Evolutionary conservation across 768 basidiomycete genomes (phyloP), one percentile per base, ranked within the genome.

Genomic region (Termitomyces sp.): DNA sequence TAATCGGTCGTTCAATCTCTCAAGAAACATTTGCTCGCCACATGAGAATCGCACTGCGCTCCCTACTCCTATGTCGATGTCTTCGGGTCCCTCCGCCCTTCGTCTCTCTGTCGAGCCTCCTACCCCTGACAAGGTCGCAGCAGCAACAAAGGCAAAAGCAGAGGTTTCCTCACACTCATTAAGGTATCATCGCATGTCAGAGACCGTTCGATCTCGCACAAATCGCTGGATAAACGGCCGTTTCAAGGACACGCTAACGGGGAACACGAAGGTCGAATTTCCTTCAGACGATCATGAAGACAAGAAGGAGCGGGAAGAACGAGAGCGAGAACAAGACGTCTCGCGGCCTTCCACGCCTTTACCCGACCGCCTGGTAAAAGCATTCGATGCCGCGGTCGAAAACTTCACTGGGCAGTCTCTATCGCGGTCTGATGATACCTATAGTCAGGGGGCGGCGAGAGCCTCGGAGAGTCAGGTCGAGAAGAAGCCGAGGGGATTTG

Each of bases 181-280:
- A 16, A 69, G 75, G 33, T 66, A 73, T 35, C 64, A 69, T 39
- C 69, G 70, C 22, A 78, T 79, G 68, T 71, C 79, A 16, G 67
- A 76, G 60, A 85, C 82, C 15, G 69, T 86, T 22, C 79, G 79
- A 20, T 74, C 79, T 63, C 79, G 85, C 36, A 86, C 85, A 40
- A 70, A 69, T 45, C 78, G 77, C 25, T 87, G 82, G 84, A 76
- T 76, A 35, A 80, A 82, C 60, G 79, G 79, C 22, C 76, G 85
- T 44, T 81, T 84, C 54, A 67, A 68, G 35, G 71, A 72, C 53
- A 51, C 63, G 56, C 44, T 54, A 31, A 49, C 58, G 25, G 39
- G 63, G 53, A 48, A 50, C 35, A 49, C 47, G 50, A 54, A 56
- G 40, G 32, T 54, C 31, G 47, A 52, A 23, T 20, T 50, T 22